These are phyloP conservation scores for Meyerozyma sp. DNA, from an alignment of 1,139 yeast species.

Conservation along the genomic window DNA sequence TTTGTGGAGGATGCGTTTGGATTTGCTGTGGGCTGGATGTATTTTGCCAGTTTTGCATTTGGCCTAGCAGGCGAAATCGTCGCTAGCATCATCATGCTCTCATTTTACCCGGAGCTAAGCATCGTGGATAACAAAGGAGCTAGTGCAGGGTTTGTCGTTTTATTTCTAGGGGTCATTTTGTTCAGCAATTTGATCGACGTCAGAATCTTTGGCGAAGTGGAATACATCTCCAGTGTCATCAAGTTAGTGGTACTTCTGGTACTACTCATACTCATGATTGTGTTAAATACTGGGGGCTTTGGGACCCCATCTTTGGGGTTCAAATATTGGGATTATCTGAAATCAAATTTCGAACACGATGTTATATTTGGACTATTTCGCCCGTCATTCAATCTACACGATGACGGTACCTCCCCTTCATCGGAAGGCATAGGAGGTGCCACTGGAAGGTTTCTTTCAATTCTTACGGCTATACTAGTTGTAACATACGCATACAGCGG, in stretches of 20 bases:
- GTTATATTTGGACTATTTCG: constrained; percentile 68
- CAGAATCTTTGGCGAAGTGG: constrained; percentile 70
- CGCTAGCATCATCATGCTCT: constrained; percentile 71
- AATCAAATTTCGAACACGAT: constrained; percentile 44
- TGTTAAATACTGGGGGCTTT: constrained; percentile 48
- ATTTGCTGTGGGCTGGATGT: constrained; percentile 72
- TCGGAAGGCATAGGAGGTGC: constrained; percentile 55
- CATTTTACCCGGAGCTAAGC: constrained; percentile 54
- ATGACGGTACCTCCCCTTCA: constrained; percentile 42
- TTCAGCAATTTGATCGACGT: constrained; percentile 61
- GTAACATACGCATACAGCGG: constrained; percentile 77
- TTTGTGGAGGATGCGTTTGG: constrained; percentile 87
- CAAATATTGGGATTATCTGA: constrained; percentile 54
- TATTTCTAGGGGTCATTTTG: constrained; percentile 47
- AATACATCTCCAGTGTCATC: constrained; percentile 55
- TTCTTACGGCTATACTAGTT: constrained; percentile 57
- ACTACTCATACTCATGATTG: constrained; percentile 60
- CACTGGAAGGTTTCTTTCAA: constrained; percentile 59
- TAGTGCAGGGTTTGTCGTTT: constrained; percentile 59
- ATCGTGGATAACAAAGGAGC: constrained; percentile 45
- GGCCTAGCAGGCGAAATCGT: constrained; percentile 79
- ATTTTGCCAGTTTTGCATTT: constrained; percentile 69
- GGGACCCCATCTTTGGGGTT: constrained; percentile 55
- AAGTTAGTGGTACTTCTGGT: constrained; percentile 52
- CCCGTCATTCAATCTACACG: constrained; percentile 58